Base-by-base conservation (phyloP, 2,329 filamentous ascomycete species). In the Pezicula carpinea region DNA sequence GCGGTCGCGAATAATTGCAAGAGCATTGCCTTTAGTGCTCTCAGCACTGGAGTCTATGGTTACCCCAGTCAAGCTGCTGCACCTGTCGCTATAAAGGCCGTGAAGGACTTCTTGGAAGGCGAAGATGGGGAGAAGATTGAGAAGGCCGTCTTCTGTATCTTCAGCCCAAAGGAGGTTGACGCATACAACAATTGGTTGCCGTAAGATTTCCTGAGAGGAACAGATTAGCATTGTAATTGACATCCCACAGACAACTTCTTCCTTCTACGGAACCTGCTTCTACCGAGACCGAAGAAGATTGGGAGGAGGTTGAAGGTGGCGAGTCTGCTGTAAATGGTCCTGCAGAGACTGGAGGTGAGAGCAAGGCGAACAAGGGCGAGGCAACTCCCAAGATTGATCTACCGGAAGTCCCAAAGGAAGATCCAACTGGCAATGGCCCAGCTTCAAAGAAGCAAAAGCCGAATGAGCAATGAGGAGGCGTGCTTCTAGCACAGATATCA, bases 31-130 rank as follows among this genome's bases (percentile, higher is more conserved):
- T 96, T 99, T 58, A 82, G 84, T 34, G 85, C 82, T 17, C 76
- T 97, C 50, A 95, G 90, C 61, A 96, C 92, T 1, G 93, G 92
- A 0, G 66, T 96, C 1, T 97, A 96, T 62, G 89, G 89, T 1
- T 97, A 95, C 62, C 92, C 92, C 0, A 87, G 80, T 57, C 53
- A 62, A 1, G 76, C 83, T 34, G 93, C 92, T 1, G 89, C 89
- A 0, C 65, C 73, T n/a, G 75, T 85, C 8, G 93, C 89, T 1
- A 75, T 86, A 44, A 70, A 76, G 26, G 66, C 77, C 1, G 76
- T 83, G 8, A 73, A 76, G 46, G 62, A 68, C 31, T 84, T 80
- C 51, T 59, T 85, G n/a, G 71, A 75, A 15, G 62, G 67, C 4
- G 57, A 70, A 4, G 58, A 70, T 11, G 72, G 71, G 2, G 48